Base-by-base conservation (phyloP, 2,329 filamentous ascomycete species). In the Sarocladium brachiariae region DNA sequence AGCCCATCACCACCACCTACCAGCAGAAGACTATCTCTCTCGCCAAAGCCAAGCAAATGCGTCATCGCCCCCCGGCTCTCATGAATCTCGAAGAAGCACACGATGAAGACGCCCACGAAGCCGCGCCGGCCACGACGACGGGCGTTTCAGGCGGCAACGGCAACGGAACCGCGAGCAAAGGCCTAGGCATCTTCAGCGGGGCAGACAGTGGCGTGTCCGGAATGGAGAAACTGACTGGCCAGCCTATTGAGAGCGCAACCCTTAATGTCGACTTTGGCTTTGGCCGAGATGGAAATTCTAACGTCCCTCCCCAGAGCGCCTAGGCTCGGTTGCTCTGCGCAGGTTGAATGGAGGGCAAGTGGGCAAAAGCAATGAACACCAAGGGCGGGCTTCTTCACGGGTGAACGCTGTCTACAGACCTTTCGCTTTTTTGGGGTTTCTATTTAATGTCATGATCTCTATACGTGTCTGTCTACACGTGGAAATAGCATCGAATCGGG, bases 21-120 rank as follows among this genome's bases (percentile, higher is more conserved):
- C 92, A 96, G 64, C 91, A 96, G 64, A 93, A 95, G 74, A 99
- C 93, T 0, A 96, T 99, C 51, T 93, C 87, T 23, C 80, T 99
- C 6, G 80, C 85, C 51, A 96, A 96, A 70, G 93, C 93, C 11
- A 83, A 86, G 52, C 80, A 86, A 55, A 88, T 95, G 83, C 87
- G 87, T 51, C 89, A 96, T 63, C 81, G 93, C 4, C 93, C 93
- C 2, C 93, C 91, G 24, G 90, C 89, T 2, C 73, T 96, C 51
- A 92, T 93, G 85, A 86, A 81, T 57, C 69, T 83, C 3, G 80
- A 83, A 48, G 67, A 69, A 49, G 56, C 61, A 39, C 56, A 58
- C 30, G 64, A 67, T 53, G 65, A 65, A 45, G 61, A 60, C 16
- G 51, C 60, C 23, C 54, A 56, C 16, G 43, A 31, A 10, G 16